These are phyloP conservation scores for Myriosclerotinia scirpicola DNA, from an alignment of 2,329 filamentous ascomycete species.

Conservation along the genomic window DNA sequence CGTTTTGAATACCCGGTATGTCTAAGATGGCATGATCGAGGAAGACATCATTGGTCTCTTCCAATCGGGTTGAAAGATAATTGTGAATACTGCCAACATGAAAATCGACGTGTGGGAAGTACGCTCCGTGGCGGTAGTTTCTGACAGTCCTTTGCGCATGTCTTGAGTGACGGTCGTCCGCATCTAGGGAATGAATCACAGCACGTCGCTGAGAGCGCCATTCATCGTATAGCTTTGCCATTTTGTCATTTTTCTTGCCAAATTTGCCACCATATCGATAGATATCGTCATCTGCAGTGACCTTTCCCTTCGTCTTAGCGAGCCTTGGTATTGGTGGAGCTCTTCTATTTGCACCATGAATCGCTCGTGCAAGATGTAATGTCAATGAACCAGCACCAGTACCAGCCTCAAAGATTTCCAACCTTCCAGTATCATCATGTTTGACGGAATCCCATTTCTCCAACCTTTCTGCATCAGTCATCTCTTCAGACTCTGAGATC, in stretches of 20 bases:
- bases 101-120: conserved; percentile 70
- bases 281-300: conserved; percentile 13
- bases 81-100: conserved; percentile 65
- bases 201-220: conserved; percentile 54
- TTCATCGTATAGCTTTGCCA: conserved; percentile 27
- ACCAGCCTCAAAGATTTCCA: conserved; percentile 81
- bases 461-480: neutral
- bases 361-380: conserved; percentile 70
- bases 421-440: conserved; percentile 39
- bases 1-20: conserved; percentile 60
- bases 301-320: neutral
- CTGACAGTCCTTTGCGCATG: conserved; percentile 65
- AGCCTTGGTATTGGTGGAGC: conserved; percentile 44
- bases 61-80: conserved; percentile 58
- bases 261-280: neutral
- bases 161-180: conserved; percentile 58
- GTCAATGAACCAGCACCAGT: conserved; percentile 83
- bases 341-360: conserved; percentile 69
- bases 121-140: conserved; percentile 68
- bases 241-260: neutral
- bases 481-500: neutral
- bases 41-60: conserved; percentile 54
- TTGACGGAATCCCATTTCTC: conserved; percentile 6
- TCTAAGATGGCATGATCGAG: conserved; percentile 72
- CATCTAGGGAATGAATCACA: conserved; percentile 74